Evolutionary conservation across 805 yeast species (phyloP), one percentile per base, ranked within the genome.

Genomic region (Ogataea saltuana): DNA sequence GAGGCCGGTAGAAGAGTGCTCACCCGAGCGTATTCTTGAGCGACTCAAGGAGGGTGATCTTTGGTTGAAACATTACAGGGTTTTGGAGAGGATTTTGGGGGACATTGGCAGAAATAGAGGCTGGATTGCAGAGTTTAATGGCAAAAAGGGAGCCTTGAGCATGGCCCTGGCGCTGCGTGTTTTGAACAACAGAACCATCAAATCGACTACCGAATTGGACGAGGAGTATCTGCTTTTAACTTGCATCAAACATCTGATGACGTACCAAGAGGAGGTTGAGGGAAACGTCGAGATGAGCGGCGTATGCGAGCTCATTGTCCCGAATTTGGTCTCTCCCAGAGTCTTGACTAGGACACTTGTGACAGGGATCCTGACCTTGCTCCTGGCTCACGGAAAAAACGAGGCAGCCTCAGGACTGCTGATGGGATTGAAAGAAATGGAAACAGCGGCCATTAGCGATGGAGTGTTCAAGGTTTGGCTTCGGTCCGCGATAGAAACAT

Each of bases 71-170:
- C 71, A 74, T 44, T 66, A 71, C 33, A 67, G 65, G 25, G 31
- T 46, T 12, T 46, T 68, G 11, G 65, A 61, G 28, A 46, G 44
- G 20, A 41, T 49, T 6, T 42, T 63, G 21, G 32, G 33, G 10
- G 44, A 48, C 20, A 18, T 11, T 19, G 36, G 33, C 16, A 34
- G 19, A 6, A 50, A 46, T 20, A 33, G 33, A 11, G 75, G 67
- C 34, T 91, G 98, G 97, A 93, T 88, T 0, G 72, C 78, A 37
- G 73, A 71, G 17, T 93, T 93, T 55, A 71, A 88, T n/a, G 80
- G 74, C 39, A 74, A 78, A 33, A 95, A 88, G 60, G 98, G 98
- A 8, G 88, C 85, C 46, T 75, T 83, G 7, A 85, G 88, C 0
- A 72, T 93, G 40, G 79, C 88, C 6, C 78, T 81, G 12, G 80